Conservation (phyloP, 2,329 filamentous ascomycete genomes). For the Apiospora koreana region DNA sequence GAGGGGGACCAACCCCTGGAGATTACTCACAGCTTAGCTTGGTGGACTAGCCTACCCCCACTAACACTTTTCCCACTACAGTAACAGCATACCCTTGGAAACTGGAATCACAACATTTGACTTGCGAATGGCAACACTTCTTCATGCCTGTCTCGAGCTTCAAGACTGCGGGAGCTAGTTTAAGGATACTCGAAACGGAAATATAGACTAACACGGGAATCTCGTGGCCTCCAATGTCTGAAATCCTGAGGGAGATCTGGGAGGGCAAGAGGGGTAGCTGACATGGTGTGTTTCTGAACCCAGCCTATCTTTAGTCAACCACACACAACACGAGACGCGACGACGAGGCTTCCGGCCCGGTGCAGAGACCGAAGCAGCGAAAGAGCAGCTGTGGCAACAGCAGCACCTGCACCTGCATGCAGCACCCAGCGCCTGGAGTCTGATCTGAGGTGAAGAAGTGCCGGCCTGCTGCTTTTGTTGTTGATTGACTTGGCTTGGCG, state of each 20-base stretch:
- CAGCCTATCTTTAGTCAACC: background rate
- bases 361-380: background rate
- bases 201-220: background rate
- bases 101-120: background rate
- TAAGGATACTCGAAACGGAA: background rate
- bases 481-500: background rate
- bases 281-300: background rate
- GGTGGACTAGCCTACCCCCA: background rate
- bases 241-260: background rate
- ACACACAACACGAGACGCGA: background rate
- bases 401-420: background rate
- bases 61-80: background rate
- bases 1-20: background rate
- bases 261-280: background rate
- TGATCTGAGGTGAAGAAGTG: background rate
- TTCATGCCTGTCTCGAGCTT: background rate
- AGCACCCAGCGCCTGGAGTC: background rate
- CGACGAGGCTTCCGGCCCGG: conserved; percentile 2
- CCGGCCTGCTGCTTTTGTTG: conserved; percentile 1
- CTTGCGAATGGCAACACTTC: background rate
- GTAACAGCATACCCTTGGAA: background rate
- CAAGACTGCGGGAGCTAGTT: background rate
- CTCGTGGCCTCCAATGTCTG: background rate
- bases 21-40: conserved; percentile 6
- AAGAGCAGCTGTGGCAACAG: background rate